phyloP scores from a whole-genome alignment of 306 rosid species.

The Datisca glomerata region DNA sequence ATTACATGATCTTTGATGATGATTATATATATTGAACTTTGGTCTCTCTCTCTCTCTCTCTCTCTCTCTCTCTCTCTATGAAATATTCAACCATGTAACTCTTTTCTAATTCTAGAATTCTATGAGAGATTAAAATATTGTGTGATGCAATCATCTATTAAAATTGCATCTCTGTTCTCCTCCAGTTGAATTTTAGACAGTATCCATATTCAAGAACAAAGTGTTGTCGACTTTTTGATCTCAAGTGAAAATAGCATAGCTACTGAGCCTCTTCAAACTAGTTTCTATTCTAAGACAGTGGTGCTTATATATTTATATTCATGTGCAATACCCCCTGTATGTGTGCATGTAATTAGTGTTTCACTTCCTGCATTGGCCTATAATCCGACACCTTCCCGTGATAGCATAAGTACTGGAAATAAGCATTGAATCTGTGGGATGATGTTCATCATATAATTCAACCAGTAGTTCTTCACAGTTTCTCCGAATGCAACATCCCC shows the following conservation, averaged over 20 bases:
- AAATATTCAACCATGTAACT: too few relatives aligned
- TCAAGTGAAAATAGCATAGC: too few relatives aligned
- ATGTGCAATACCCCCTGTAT: not conserved
- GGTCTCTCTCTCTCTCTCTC: too few relatives aligned
- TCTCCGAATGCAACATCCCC: conserved; percentile 46
- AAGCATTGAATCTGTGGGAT: conserved; percentile 60
- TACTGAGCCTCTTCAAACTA: too few relatives aligned
- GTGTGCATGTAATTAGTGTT: conserved; percentile 18
- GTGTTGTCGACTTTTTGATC: not conserved
- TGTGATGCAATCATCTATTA: too few relatives aligned
- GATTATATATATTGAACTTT: conserved; percentile 33
- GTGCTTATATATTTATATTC: too few relatives aligned
- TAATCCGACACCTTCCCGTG: conserved; percentile 58
- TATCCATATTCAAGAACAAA: not conserved
- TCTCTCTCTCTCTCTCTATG: too few relatives aligned
- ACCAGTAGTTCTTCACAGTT: conserved; percentile 31
- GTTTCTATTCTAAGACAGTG: too few relatives aligned
- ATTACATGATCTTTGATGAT: conserved; percentile 63
- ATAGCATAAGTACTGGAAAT: conserved; percentile 45
- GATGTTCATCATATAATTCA: conserved; percentile 37
- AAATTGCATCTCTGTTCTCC: not conserved
- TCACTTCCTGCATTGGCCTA: conserved; percentile 18
- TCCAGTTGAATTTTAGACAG: not conserved
- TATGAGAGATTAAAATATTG: too few relatives aligned
- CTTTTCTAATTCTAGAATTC: too few relatives aligned